Conservation (phyloP, 345 rosid genomes). For the Hevea brasiliensis region DNA sequence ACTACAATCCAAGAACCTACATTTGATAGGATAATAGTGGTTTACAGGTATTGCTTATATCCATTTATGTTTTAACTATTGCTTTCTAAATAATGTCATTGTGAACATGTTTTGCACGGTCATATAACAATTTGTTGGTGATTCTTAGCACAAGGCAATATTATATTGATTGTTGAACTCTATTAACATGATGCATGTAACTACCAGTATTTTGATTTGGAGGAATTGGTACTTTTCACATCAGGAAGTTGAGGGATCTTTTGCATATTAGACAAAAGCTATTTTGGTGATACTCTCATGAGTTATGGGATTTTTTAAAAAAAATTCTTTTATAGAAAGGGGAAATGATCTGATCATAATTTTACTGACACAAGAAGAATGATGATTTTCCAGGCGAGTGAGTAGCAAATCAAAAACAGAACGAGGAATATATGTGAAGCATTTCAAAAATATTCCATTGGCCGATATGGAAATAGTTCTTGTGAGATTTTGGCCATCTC, state of each 20-base stretch:
- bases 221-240: not conserved
- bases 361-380: not conserved
- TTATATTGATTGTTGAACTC: not conserved
- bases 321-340: not conserved
- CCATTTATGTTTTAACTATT: not conserved
- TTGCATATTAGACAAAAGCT: not conserved
- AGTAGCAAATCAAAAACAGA: slow-evolving; percentile 53
- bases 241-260: not conserved
- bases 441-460: slow-evolving; percentile 98
- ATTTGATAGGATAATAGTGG: slow-evolving; percentile 90
- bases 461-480: slow-evolving; percentile 99
- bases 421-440: slow-evolving; percentile 79
- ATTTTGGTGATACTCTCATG: not conserved
- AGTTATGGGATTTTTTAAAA: not conserved
- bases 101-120: not conserved
- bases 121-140: not conserved
- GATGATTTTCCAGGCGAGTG: slow-evolving; percentile 50
- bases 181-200: not conserved
- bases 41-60: slow-evolving; percentile 61
- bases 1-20: slow-evolving; percentile 92
- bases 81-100: not conserved
- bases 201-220: not conserved
- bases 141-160: not conserved
- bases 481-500: slow-evolving; percentile 46
- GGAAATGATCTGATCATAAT: not conserved